Base-by-base conservation (phyloP, 2,329 filamentous ascomycete species). In the Penicillium olsonii region DNA sequence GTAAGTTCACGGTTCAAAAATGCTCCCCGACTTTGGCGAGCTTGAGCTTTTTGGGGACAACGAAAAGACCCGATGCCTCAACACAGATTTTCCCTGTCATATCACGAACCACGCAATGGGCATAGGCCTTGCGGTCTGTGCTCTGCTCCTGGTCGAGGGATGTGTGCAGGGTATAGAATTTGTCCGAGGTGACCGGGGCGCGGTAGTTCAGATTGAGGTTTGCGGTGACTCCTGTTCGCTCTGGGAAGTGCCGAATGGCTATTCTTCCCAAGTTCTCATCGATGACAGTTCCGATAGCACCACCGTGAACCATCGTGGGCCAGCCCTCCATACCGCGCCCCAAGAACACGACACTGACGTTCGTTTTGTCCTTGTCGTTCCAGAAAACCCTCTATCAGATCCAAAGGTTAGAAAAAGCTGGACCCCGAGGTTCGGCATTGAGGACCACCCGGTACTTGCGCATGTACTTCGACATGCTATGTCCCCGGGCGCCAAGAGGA, bases 291-390 rank as follows among this genome's bases (percentile, higher is more conserved):
- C 84, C 85, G 41, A 88, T 76, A 6, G 79, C 76, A 12, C 88
- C 88, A 47, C 88, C 88, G 71, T 92, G 88, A 43, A 84, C 83
- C 34, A 88, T 76, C 11, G 81, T 79, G 1, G 87, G 87, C 85
- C 87, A 92, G 4, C 88, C 87, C 40, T 79, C 75, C 17, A 87
- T 64, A 1, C 76, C 81, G n/a, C 75, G 68, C 6, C 88, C 88
- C 45, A 91, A 78, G 75, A 79, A 87, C 4, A 91, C 74, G n/a
- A 91, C 76, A 42, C 78, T 80, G 10, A 85, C 72, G 27, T 84
- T 67, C 59, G 83, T 81, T 56, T 82, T 78, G 6, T 83, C 81
- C 24, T 68, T 67, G 3, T 72, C 62, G 64, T 88, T 83, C 75
- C 79, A 83, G 64, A 88, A 91, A 2, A 87, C 70, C 59, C 81